Evolutionary conservation across 1,284 basidiomycete genomes (phyloP).

Genomic region (Trichosporon sp.): DNA sequence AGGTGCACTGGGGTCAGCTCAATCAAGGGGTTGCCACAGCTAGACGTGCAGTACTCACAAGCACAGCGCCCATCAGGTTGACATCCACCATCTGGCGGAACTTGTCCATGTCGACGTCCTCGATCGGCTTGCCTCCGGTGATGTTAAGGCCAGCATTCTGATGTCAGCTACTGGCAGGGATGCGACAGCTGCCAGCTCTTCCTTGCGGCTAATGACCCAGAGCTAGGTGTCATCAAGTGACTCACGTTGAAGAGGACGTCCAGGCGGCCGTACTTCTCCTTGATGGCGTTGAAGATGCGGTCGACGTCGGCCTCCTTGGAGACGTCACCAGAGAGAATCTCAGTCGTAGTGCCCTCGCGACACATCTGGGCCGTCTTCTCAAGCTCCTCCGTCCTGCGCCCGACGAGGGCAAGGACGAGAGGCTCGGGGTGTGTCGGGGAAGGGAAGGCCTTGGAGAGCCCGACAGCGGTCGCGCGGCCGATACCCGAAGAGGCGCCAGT

Average conservation of each 20-base stretch:
- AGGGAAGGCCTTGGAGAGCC: constrained; percentile 60
- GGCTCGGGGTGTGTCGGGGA: constrained; percentile 59
- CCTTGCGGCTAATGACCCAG: too few relatives aligned
- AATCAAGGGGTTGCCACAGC: background rate
- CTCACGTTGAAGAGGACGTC: constrained; percentile 78
- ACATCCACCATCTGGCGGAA: constrained; percentile 69
- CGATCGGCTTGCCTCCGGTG: constrained; percentile 60
- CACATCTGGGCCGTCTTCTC: constrained; percentile 61
- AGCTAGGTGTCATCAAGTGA: too few relatives aligned
- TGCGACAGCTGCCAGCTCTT: too few relatives aligned
- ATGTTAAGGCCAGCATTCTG: constrained; percentile 64
- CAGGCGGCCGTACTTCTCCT: constrained; percentile 66
- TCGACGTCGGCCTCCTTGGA: constrained; percentile 43
- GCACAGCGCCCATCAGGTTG: constrained; percentile 71
- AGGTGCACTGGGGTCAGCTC: constrained; percentile 61
- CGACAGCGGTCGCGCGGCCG: constrained; percentile 61
- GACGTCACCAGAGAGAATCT: constrained; percentile 64
- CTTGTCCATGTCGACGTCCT: constrained; percentile 65
- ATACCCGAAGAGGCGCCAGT: constrained; percentile 59
- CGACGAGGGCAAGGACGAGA: constrained; percentile 63
- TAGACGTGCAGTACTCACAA: constrained; percentile 46
- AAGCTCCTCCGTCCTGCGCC: constrained; percentile 64
- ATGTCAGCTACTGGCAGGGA: constrained; percentile 4
- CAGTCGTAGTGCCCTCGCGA: constrained; percentile 55
- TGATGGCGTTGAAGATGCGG: constrained; percentile 64